Evolutionary conservation across 169 alveolate species (phyloP), one percentile per base, ranked within the genome.

Genomic region (Theileria sp.): DNA sequence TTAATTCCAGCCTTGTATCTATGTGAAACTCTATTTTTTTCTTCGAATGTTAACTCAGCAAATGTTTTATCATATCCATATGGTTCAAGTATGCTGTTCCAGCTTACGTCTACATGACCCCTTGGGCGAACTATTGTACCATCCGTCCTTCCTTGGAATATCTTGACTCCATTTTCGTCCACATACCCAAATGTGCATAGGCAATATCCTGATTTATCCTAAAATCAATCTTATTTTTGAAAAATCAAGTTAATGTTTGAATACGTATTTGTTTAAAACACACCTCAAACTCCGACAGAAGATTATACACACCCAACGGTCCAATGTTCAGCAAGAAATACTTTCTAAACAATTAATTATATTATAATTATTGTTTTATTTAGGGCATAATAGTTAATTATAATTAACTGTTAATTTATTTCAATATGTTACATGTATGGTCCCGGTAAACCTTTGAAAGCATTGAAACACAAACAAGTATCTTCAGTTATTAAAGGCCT

Each of bases 401-500:
- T 60, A 8, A 28, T 60, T 28, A 50, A 12, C 49, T 32, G n/a
- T 13, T 6, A n/a, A 17, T 10, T 7, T 17, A 64, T 66, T 1
- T 10, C 6, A 67, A 28, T 12, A 26, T 19, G 85, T 38, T 61
- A 85, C 91, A 85, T 62, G 30, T 85, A 85, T 0, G 87, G 91
- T 49, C 91, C 91, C 13, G 91, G 91, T 17, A 85, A 83, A 8
- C 91, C 91, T 50, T 79, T 79, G 38, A 85, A 73, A n/a, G 91
- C 91, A 38, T 70, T 79, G 58, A 77, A 78, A 38, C 44, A 71
- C 36, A 85, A 60, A 1, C 82, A 69, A 0, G 80, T 62, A 50
- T 85, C 91, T 79, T 85, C 91, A 28, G 74, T 82, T 25, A 85
- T n/a, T 21, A 77, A 44, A 12, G 91, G 91, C 50, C 74, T 79